A percentile compares a stretch with the other conserved stretches of the same genome.
phyloP scores from a whole-genome alignment of 805 yeast genomes.

The Debaryomyces hansenii region DNA sequence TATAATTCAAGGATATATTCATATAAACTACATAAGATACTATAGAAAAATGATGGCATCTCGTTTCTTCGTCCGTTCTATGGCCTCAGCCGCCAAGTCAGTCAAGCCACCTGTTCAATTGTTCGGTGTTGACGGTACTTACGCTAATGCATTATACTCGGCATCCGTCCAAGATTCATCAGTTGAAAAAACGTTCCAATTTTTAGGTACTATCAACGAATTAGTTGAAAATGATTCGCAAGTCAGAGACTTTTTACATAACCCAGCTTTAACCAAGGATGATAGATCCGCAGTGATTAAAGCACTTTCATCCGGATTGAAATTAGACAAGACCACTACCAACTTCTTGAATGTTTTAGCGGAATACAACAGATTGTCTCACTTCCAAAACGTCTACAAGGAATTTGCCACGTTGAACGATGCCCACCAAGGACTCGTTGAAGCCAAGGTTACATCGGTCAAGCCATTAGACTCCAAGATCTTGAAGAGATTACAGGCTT shows the following conservation, averaged over 20 bases:
- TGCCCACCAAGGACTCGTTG: conserved; percentile 89
- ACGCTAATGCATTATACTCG: conserved; percentile 90
- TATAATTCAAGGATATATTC: neutral
- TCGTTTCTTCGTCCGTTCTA: conserved; percentile 65
- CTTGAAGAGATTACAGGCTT: conserved; percentile 73
- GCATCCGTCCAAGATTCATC: conserved; percentile 85
- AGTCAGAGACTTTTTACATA: conserved; percentile 59
- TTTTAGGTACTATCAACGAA: conserved; percentile 58
- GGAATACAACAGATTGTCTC: conserved; percentile 87
- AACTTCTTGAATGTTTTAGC: conserved; percentile 85
- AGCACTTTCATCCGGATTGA: conserved; percentile 48
- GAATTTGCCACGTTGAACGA: conserved; percentile 79
- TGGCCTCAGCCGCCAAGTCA: conserved; percentile 68
- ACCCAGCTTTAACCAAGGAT: conserved; percentile 78
- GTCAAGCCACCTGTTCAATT: conserved; percentile 89
- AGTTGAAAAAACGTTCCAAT: conserved; percentile 65
- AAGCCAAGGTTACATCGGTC: conserved; percentile 90
- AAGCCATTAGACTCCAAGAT: conserved; percentile 79
- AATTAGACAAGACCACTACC: conserved; percentile 66
- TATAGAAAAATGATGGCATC: conserved; percentile 48
- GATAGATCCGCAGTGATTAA: conserved; percentile 75
- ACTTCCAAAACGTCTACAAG: conserved; percentile 62
- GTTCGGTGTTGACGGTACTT: conserved; percentile 94
- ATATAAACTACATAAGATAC: neutral
- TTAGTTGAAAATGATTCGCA: conserved; percentile 63